Percentiles rank a stretch among this genome's conserved stretches.
phyloP scores from a whole-genome alignment of 768 basidiomycete genomes.

The Dioszegia hungarica region DNA sequence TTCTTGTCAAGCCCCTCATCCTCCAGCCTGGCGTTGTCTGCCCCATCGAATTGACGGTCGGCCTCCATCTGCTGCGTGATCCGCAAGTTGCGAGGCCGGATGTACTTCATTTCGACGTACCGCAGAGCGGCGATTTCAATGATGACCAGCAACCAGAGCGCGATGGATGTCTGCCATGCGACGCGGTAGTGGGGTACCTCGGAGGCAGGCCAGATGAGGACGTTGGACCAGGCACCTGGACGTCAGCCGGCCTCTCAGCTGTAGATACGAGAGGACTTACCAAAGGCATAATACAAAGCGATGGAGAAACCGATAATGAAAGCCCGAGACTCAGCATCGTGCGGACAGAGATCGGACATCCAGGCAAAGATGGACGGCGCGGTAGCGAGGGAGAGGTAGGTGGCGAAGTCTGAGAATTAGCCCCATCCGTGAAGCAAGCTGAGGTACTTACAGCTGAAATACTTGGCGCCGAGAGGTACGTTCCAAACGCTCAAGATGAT shows the following conservation, averaged over 20 bases:
- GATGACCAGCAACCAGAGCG: constrained; percentile 35
- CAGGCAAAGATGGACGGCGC: constrained; percentile 42
- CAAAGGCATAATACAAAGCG: constrained; percentile 37
- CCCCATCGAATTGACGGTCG: background rate
- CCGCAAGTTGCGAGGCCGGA: constrained; percentile 5
- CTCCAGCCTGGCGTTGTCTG: background rate
- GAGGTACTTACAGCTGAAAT: constrained; percentile 31
- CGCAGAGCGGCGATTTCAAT: constrained; percentile 22
- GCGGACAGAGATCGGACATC: constrained; percentile 40
- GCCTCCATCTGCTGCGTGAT: constrained; percentile 7
- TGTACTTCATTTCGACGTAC: constrained; percentile 30
- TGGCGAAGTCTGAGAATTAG: constrained; percentile 26
- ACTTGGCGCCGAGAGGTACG: constrained; percentile 35
- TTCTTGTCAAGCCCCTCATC: constrained; percentile 1
- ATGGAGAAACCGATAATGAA: constrained; percentile 40
- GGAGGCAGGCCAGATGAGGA: constrained; percentile 39
- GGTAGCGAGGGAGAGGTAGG: constrained; percentile 33
- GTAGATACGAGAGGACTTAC: background rate
- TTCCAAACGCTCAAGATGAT: constrained; percentile 45
- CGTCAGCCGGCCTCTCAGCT: background rate
- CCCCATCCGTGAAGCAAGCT: background rate
- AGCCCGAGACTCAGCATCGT: constrained; percentile 40
- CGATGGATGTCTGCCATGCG: constrained; percentile 38
- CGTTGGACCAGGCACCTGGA: constrained; percentile 33
- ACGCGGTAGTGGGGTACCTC: constrained; percentile 37